Percentiles rank a stretch among this genome's conserved stretches.
These are phyloP conservation scores for Piedraia hortae DNA, from an alignment of 2,329 filamentous ascomycete genomes.

Conservation along the genomic window DNA sequence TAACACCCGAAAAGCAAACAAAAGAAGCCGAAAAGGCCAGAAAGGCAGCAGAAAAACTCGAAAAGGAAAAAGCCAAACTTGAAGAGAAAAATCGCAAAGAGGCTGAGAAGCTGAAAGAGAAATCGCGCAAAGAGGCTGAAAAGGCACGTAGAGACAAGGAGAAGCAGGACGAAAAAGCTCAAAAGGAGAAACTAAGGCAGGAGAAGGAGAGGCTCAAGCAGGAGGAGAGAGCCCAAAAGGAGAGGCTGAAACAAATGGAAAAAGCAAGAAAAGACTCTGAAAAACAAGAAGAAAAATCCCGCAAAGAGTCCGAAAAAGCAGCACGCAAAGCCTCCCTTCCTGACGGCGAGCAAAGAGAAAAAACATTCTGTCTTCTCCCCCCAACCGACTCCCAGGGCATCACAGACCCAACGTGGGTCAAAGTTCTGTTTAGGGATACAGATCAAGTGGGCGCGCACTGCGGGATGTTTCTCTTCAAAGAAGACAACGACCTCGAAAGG, in stretches of 20 bases:
- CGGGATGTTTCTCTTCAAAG: slow-evolving; percentile 45
- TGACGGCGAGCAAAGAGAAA: slow-evolving; percentile 32
- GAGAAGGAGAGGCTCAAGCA: slow-evolving; percentile 9
- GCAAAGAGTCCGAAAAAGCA: not conserved
- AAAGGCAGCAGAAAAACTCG: slow-evolving; percentile 36
- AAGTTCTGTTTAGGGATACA: slow-evolving; percentile 54
- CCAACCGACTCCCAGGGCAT: slow-evolving; percentile 27
- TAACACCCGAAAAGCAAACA: too few species aligned
- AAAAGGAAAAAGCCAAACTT: slow-evolving; percentile 35
- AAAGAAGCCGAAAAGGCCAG: slow-evolving; percentile 39
- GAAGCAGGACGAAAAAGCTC: slow-evolving; percentile 7
- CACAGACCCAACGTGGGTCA: slow-evolving; percentile 45
- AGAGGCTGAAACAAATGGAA: too few species aligned
- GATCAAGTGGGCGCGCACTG: slow-evolving; percentile 74
- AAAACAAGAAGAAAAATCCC: too few species aligned
- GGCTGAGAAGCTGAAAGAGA: slow-evolving; percentile 8
- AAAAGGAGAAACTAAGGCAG: slow-evolving; percentile 9
- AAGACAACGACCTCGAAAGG: too few species aligned
- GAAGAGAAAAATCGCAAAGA: slow-evolving; percentile 19
- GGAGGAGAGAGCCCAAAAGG: slow-evolving; percentile 9
- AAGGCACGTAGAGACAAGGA: slow-evolving; percentile 3
- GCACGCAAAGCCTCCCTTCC: not conserved
- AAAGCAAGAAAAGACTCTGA: too few species aligned
- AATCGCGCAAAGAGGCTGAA: slow-evolving; percentile 13
- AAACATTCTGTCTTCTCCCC: slow-evolving; percentile 56